Base-by-base conservation (phyloP, 495 filamentous ascomycete species). In the Daldinia vernicosa region DNA sequence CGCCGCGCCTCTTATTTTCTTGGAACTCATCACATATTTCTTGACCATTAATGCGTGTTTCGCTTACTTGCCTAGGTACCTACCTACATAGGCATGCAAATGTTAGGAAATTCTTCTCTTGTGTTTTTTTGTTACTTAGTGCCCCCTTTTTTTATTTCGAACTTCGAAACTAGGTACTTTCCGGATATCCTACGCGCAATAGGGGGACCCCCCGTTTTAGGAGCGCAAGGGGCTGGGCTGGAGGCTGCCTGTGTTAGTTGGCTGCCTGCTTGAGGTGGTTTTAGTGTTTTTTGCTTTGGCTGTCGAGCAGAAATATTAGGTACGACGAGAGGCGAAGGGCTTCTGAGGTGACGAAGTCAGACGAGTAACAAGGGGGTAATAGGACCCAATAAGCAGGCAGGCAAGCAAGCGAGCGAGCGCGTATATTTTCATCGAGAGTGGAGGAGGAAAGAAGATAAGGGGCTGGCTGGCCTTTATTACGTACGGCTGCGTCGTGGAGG, bases 71-170 rank as follows among this genome's bases (percentile, higher is more conserved):
- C 40, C 40, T 47, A 9, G 8, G 24, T 47, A 24, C 27, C 43
- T 24, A 47, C 40, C 40, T 47, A 9, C 19, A 47, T 47, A 24
- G 43, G 43, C 11, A 47, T 37, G 60, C 65, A 32, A 68, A 60
- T 68, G 69, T 53, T 72, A 65, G 70, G 70, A 72, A 53, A 53
- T 53, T 53, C 15, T 47, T 53, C 15, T 53, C 50, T 53, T 53
- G 24, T 51, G 15, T 28, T 27, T 73, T 55, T 54, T 71, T 52
- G 6, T 47, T 58, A 24, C 40, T 39, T 61, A n/a, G 24, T 43
- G 52, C 19, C 55, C 19, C 37, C 47, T 28, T 24, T 45, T 54
- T 45, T 14, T n/a, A n/a, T n/a, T 11, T 40, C 33, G 40, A 45
- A 7, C 17, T 45, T 19, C 8, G n/a, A 22, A 47, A 47, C n/a